A percentile compares a stretch with the other conserved stretches of the same genome.
Conservation (phyloP, 768 basidiomycete species). For the Kwoniella sp. region DNA sequence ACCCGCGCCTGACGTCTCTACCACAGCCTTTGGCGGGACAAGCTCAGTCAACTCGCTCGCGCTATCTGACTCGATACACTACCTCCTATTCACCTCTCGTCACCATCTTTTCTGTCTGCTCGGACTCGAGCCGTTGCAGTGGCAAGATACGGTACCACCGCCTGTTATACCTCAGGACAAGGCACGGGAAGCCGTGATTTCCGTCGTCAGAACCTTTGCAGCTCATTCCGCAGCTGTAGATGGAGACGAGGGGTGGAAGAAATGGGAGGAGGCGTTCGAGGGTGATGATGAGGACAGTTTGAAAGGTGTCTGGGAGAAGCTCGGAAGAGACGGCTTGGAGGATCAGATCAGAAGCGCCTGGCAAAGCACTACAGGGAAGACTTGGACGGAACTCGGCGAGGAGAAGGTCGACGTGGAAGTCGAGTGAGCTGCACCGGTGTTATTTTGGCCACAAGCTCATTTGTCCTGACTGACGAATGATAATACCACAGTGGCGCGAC, state of each 20-base stretch:
- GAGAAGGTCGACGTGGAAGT: conserved; percentile 40
- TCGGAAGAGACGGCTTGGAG: conserved; percentile 14
- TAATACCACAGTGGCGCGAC: conserved; percentile 19
- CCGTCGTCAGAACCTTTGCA: conserved; percentile 31
- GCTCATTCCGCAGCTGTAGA: conserved; percentile 7
- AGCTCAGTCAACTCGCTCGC: conserved; percentile 26
- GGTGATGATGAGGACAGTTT: conserved; percentile 11
- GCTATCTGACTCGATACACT: conserved; percentile 40
- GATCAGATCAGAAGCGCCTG: conserved; percentile 31
- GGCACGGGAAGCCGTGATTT: conserved; percentile 41
- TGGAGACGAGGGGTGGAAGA: conserved; percentile 23
- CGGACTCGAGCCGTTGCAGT: conserved; percentile 25
- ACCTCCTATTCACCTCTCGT: conserved; percentile 44
- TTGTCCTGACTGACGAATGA: not conserved
- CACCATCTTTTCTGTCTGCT: conserved; percentile 41
- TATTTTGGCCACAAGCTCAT: too few species aligned
- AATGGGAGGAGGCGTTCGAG: conserved; percentile 27
- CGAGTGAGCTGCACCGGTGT: conserved; percentile 34
- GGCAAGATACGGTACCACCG: conserved; percentile 37
- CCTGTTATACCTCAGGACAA: conserved; percentile 25
- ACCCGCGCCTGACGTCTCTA: not conserved
- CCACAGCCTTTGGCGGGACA: not conserved
- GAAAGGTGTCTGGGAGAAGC: conserved; percentile 20
- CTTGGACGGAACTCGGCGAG: conserved; percentile 24
- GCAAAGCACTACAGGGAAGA: conserved; percentile 26